A percentile compares a stretch with the other conserved stretches of the same genome.
phyloP scores from a whole-genome alignment of 495 filamentous ascomycete species.

The Neurospora hispaniola region DNA sequence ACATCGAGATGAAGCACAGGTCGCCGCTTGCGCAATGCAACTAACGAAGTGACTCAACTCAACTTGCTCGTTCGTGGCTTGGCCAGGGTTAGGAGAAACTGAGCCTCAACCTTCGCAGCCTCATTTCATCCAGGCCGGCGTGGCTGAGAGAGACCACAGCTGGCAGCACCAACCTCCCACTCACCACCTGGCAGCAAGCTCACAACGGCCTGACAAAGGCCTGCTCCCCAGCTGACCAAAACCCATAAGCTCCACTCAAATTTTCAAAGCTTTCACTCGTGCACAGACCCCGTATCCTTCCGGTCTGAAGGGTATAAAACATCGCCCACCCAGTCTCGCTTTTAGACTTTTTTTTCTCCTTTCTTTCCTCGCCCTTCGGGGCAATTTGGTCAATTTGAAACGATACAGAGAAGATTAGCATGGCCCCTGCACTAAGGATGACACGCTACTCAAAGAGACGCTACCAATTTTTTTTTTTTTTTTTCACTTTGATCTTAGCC shows the following conservation, averaged over 20 bases:
- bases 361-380: conserved; percentile 21
- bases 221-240: background rate
- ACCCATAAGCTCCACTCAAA: background rate
- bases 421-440: conserved; percentile 99
- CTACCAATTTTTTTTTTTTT: conserved; percentile 81
- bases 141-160: background rate
- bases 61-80: background rate
- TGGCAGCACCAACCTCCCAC: background rate
- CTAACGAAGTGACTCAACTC: background rate
- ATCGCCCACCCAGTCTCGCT: background rate
- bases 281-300: background rate
- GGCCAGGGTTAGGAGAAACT: background rate
- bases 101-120: background rate
- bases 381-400: conserved; percentile 32
- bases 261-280: background rate
- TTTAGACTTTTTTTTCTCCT: conserved; percentile 6
- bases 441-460: conserved; percentile 99
- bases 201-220: background rate
- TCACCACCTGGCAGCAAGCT: background rate
- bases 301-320: background rate
- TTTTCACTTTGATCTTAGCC: conserved; percentile 7
- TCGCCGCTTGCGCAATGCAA: background rate
- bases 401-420: conserved; percentile 88
- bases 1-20: background rate
- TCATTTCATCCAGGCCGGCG: background rate